Percentiles rank a stretch among this genome's conserved stretches.
These are phyloP conservation scores for Solanum hybrid DNA, from an alignment of 305 asterid genomes.

Conservation along the genomic window DNA sequence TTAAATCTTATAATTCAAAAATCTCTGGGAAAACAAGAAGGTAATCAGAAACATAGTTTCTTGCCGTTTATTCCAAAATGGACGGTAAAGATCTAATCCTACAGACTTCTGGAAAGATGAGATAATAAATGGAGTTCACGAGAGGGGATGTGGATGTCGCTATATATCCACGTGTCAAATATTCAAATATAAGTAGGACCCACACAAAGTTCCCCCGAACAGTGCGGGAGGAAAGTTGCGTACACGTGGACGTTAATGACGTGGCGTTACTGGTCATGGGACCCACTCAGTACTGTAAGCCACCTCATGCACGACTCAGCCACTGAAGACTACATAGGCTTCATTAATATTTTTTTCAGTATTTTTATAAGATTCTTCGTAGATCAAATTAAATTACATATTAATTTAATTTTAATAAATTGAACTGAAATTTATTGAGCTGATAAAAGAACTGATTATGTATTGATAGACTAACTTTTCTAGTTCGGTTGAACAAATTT, in stretches of 20 bases:
- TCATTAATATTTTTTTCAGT: no score
- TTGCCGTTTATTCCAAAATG: neutral
- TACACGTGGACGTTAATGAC: slow-evolving; percentile 17
- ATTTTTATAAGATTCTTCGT: no score
- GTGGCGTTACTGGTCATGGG: slow-evolving; percentile 8
- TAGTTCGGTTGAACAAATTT: neutral
- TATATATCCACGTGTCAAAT: slow-evolving; percentile 26
- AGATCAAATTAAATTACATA: neutral
- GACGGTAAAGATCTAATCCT: neutral
- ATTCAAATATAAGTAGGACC: neutral
- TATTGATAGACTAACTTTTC: neutral
- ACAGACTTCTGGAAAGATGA: neutral
- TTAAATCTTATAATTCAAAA: neutral
- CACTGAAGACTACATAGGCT: neutral
- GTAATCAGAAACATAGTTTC: neutral
- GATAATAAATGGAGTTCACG: slow-evolving; percentile 1
- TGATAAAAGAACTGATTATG: neutral
- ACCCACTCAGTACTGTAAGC: slow-evolving; percentile 8
- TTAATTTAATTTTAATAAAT: neutral
- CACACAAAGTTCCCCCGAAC: slow-evolving; percentile 13
- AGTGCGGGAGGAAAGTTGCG: slow-evolving; percentile 17
- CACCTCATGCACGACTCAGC: slow-evolving; percentile 22
- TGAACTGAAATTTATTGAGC: neutral
- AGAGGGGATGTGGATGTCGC: slow-evolving; percentile 7
- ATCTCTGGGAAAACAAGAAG: neutral